These are phyloP conservation scores for Eudorina sp. DNA, from an alignment of 139 green algal genomes.

Conservation along the genomic window DNA sequence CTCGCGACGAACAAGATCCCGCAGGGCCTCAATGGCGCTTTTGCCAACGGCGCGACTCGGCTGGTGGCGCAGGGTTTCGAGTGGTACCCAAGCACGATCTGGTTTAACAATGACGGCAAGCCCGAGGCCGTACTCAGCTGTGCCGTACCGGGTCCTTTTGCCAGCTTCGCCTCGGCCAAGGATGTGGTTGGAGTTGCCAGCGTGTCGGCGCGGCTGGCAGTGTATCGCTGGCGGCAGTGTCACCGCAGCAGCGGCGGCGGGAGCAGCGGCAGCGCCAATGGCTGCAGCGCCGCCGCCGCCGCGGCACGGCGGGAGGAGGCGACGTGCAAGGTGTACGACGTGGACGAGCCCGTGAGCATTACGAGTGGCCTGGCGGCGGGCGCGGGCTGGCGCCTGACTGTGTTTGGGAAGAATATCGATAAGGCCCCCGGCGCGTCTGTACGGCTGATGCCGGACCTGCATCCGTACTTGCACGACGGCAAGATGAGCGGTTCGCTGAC, in stretches of 20 bases:
- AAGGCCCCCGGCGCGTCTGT: not conserved
- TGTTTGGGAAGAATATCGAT: not conserved
- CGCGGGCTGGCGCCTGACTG: not conserved
- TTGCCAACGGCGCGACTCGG: constrained; percentile 1
- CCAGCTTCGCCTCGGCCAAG: not conserved
- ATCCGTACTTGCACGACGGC: constrained; percentile 4
- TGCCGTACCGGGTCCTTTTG: not conserved
- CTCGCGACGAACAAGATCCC: not conserved
- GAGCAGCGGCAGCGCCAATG: not conserved
- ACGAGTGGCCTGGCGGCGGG: not conserved
- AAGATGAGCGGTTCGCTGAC: constrained; percentile 1
- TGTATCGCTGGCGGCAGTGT: not conserved
- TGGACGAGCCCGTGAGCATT: not conserved
- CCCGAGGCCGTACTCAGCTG: not conserved
- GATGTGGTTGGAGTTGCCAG: not conserved
- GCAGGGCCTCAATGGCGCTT: not conserved
- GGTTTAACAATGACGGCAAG: not conserved
- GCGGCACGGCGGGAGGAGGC: not conserved
- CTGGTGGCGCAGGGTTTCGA: constrained; percentile 23
- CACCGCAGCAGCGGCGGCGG: not conserved
- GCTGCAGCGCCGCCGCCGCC: not conserved
- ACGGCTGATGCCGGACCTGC: not conserved
- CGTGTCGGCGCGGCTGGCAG: not conserved
- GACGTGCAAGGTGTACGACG: not conserved
- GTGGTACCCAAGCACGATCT: not conserved